These are phyloP conservation scores for Paramecium caudatum DNA, from an alignment of 73 alveolate genomes.

Conservation along the genomic window DNA sequence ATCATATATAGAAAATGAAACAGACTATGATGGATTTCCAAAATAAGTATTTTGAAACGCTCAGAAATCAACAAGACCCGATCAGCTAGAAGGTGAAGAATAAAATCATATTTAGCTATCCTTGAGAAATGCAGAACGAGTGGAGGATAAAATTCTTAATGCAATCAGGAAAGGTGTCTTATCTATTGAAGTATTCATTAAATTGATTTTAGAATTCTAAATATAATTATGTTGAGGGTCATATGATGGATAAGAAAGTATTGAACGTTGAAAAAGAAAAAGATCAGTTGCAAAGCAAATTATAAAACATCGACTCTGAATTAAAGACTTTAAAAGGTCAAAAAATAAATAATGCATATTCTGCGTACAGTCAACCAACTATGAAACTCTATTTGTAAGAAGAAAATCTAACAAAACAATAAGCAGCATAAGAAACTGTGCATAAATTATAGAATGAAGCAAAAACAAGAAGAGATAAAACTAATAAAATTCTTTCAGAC, in stretches of 20 bases:
- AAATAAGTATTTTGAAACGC: slow-evolving; percentile 63
- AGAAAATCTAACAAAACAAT: slow-evolving; percentile 30
- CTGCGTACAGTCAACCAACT: slow-evolving; percentile 50
- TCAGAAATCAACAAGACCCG: slow-evolving; percentile 9
- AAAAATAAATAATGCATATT: slow-evolving; percentile 51
- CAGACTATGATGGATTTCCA: slow-evolving; percentile 54
- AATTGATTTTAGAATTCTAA: slow-evolving; percentile 50
- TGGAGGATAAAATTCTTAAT: slow-evolving; percentile 60
- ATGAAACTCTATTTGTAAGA: slow-evolving; percentile 39
- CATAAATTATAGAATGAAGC: slow-evolving; percentile 1
- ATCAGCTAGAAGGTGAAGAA: neutral
- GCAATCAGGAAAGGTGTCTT: slow-evolving; percentile 64
- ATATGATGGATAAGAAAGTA: slow-evolving; percentile 66
- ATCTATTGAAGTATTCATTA: slow-evolving; percentile 4
- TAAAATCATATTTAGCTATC: neutral
- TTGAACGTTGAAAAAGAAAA: slow-evolving; percentile 63
- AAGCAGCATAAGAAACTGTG: neutral
- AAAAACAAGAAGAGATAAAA: slow-evolving; percentile 49
- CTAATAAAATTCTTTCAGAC: neutral
- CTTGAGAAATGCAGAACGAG: slow-evolving; percentile 62
- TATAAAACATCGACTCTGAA: slow-evolving; percentile 55
- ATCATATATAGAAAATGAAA: slow-evolving; percentile 39
- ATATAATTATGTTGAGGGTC: slow-evolving; percentile 64
- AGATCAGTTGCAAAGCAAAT: slow-evolving; percentile 33
- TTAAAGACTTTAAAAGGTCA: slow-evolving; percentile 41